Evolutionary conservation across 2,329 filamentous ascomycete species (phyloP).

Genomic region (Endoconidiophora laricicola): DNA sequence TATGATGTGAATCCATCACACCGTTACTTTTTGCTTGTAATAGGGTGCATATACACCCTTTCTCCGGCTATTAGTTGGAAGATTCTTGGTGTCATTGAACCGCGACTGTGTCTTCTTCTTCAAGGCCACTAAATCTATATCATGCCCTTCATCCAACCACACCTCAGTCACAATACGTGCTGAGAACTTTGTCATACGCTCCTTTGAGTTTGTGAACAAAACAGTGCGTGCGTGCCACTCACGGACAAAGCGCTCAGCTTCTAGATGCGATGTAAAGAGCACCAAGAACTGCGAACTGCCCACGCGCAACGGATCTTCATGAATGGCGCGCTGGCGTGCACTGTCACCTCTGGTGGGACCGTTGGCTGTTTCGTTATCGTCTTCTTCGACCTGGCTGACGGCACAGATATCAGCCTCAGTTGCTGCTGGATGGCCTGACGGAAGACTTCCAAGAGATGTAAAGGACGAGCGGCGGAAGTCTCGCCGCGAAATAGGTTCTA

Average conservation of each 20-base stretch:
- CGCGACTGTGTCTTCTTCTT: not conserved
- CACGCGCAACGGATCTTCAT: conserved; percentile 4
- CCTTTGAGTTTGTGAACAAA: conserved; percentile 7
- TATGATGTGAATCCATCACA: not conserved
- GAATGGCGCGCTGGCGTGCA: not conserved
- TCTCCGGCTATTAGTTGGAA: not conserved
- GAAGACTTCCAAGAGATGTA: not conserved
- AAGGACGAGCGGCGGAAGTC: not conserved
- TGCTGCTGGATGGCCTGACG: no score
- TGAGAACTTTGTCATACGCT: conserved; percentile 7
- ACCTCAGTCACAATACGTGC: conserved; percentile 6
- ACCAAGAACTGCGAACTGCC: conserved; percentile 8
- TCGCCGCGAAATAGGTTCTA: not conserved
- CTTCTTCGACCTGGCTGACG: not conserved
- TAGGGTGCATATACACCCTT: not conserved
- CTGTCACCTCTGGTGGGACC: not conserved
- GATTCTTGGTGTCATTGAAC: not conserved
- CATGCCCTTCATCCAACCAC: conserved; percentile 4
- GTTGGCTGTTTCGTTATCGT: not conserved
- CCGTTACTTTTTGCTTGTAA: not conserved
- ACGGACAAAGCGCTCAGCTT: conserved; percentile 26
- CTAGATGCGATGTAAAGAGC: conserved; percentile 15
- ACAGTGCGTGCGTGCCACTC: conserved; percentile 23
- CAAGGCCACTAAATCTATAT: not conserved
- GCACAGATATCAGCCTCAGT: no score